Conservation (phyloP, 352 stramenopile species). For the Globisporangium ultimum region DNA sequence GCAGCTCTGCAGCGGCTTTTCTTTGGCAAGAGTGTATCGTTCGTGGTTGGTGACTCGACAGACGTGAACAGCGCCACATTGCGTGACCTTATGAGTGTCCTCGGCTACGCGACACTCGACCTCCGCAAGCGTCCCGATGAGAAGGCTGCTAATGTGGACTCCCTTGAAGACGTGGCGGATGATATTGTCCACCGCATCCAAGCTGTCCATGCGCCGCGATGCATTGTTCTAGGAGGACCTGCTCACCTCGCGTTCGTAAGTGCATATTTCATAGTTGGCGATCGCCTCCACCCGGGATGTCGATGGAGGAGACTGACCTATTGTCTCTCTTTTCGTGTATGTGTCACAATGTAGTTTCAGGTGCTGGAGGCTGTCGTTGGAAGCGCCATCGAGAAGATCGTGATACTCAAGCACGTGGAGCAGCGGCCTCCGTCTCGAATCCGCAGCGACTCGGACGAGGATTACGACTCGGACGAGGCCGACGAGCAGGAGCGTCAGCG, state of each 20-base stretch:
- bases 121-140: constrained; percentile 3
- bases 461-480: constrained; percentile 56
- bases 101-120: constrained; percentile 26
- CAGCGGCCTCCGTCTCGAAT: constrained; percentile 11
- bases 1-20: constrained; percentile 20
- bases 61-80: constrained; percentile 15
- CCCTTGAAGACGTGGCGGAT: no score
- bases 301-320: no score
- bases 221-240: constrained; percentile 29
- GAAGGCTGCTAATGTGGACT: neutral
- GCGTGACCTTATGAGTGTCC: constrained; percentile 13
- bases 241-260: constrained; percentile 26
- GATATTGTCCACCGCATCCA: constrained; percentile 16
- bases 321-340: neutral
- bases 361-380: constrained; percentile 28
- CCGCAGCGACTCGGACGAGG: constrained; percentile 7
- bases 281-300: no score
- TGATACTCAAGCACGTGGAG: constrained; percentile 40
- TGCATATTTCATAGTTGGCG: neutral
- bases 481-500: constrained; percentile 19
- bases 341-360: constrained; percentile 19
- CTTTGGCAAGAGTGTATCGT: constrained; percentile 32
- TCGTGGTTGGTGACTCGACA: constrained; percentile 23
- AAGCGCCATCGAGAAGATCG: constrained; percentile 24
- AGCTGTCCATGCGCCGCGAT: constrained; percentile 21